Conservation (phyloP, 768 basidiomycete genomes). For the Tricholoma terreum region DNA sequence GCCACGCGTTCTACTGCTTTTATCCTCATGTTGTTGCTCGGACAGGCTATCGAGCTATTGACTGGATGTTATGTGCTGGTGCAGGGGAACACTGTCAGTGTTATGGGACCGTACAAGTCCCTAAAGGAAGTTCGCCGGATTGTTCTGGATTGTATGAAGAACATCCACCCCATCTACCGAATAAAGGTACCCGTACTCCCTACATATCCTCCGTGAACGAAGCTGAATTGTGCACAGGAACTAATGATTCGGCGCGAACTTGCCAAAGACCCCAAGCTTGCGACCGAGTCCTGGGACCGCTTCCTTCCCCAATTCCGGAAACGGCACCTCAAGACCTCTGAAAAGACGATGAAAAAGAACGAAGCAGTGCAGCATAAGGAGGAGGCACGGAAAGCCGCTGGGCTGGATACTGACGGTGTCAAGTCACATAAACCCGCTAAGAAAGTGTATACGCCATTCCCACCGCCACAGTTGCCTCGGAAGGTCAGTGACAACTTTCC, state of each 20-base stretch:
- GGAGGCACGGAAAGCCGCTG: conserved; percentile 65
- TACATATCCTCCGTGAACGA: background rate
- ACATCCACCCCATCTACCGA: conserved; percentile 97
- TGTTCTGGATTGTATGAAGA: conserved; percentile 99
- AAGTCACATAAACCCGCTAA: conserved; percentile 49
- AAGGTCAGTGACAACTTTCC: conserved; percentile 52
- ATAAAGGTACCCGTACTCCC: conserved; percentile 67
- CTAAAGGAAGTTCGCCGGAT: conserved; percentile 96
- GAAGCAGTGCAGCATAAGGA: conserved; percentile 59
- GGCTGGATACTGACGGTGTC: conserved; percentile 48
- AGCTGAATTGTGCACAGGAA: conserved; percentile 52
- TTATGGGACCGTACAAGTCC: conserved; percentile 95
- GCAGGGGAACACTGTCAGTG: conserved; percentile 96
- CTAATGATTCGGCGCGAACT: conserved; percentile 98
- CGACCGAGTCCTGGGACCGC: conserved; percentile 92
- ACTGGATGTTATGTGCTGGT: conserved; percentile 97
- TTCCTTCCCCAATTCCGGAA: conserved; percentile 97
- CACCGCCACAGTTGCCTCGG: conserved; percentile 88
- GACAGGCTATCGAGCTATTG: conserved; percentile 91
- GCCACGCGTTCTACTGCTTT: background rate
- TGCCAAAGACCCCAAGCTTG: conserved; percentile 96
- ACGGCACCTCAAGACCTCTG: conserved; percentile 87
- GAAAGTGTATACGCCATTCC: conserved; percentile 98
- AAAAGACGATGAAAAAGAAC: conserved; percentile 92
- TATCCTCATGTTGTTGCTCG: background rate